phyloP scores from a whole-genome alignment of 768 basidiomycete genomes.

The Phaffia australis region DNA sequence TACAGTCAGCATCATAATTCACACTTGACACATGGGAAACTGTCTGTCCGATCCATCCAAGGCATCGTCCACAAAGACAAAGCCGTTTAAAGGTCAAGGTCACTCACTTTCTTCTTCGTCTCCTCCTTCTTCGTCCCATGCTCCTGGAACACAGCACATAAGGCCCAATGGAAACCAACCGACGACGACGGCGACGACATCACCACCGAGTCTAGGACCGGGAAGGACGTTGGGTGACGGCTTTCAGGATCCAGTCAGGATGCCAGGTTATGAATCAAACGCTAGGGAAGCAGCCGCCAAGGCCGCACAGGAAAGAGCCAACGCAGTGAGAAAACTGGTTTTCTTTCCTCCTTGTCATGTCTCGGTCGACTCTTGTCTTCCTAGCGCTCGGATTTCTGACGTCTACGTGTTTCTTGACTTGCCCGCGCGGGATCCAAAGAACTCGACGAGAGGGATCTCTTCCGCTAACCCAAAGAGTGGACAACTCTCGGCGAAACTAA shows the following conservation, averaged over 20 bases:
- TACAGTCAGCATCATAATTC: too few relatives aligned
- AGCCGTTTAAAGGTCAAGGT: background rate
- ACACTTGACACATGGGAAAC: slow-evolving; percentile 16
- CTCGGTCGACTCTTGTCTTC: background rate
- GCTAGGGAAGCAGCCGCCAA: slow-evolving; percentile 16
- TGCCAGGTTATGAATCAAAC: slow-evolving; percentile 4
- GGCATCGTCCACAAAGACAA: background rate
- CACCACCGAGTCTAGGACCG: slow-evolving; percentile 1
- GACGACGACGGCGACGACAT: background rate
- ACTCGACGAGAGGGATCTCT: slow-evolving; percentile 15
- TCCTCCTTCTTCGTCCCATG: slow-evolving; percentile 1
- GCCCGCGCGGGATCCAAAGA: background rate
- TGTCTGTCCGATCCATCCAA: slow-evolving; percentile 18
- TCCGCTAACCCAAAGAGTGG: slow-evolving; percentile 19
- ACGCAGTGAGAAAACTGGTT: background rate
- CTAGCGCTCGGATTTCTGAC: background rate
- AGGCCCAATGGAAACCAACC: slow-evolving; percentile 11
- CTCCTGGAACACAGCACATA: background rate
- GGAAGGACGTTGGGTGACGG: slow-evolving; percentile 20
- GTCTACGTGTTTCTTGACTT: background rate
- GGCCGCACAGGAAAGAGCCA: slow-evolving; percentile 18
- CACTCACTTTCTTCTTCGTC: slow-evolving; percentile 18
- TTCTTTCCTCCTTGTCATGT: background rate
- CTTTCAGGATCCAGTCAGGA: slow-evolving; percentile 19
- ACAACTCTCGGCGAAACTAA: slow-evolving; percentile 20